These are phyloP conservation scores for Immersiporthe knoxdaviesiana DNA, from an alignment of 2,329 filamentous ascomycete species.

Conservation along the genomic window DNA sequence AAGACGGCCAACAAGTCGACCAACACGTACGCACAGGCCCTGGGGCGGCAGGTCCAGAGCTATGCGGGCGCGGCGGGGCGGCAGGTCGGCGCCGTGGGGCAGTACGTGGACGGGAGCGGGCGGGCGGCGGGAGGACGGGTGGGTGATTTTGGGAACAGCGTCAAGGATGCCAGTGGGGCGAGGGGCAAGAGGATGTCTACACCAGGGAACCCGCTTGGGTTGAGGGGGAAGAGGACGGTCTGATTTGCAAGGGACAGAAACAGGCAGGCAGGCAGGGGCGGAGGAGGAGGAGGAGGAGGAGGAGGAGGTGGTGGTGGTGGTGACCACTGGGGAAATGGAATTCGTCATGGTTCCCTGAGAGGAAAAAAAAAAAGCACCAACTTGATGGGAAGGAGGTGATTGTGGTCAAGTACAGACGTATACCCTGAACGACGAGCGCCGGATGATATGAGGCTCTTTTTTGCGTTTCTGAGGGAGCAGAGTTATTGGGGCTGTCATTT, in stretches of 20 bases:
- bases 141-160: conserved; percentile 23
- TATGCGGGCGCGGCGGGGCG: conserved; percentile 20
- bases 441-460: too few species aligned
- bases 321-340: too few species aligned
- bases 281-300: too few species aligned
- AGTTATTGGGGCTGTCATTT: too few species aligned
- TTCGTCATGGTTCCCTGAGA: too few species aligned
- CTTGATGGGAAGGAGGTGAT: background rate
- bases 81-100: conserved; percentile 21
- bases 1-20: conserved; percentile 21
- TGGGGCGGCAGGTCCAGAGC: conserved; percentile 19
- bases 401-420: background rate
- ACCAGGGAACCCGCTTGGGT: conserved; percentile 21
- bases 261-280: too few species aligned
- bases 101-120: conserved; percentile 24
- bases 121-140: conserved; percentile 24
- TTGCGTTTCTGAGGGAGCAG: too few species aligned
- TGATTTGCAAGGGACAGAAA: too few species aligned
- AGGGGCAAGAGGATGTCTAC: conserved; percentile 28
- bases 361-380: background rate
- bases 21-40: conserved; percentile 12
- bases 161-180: conserved; percentile 26
- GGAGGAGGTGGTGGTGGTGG: too few species aligned
- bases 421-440: background rate
- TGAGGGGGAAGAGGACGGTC: conserved; percentile 23